Evolutionary conservation across 139 green algal genomes (phyloP).

Genomic region (Chloropicon primus): DNA sequence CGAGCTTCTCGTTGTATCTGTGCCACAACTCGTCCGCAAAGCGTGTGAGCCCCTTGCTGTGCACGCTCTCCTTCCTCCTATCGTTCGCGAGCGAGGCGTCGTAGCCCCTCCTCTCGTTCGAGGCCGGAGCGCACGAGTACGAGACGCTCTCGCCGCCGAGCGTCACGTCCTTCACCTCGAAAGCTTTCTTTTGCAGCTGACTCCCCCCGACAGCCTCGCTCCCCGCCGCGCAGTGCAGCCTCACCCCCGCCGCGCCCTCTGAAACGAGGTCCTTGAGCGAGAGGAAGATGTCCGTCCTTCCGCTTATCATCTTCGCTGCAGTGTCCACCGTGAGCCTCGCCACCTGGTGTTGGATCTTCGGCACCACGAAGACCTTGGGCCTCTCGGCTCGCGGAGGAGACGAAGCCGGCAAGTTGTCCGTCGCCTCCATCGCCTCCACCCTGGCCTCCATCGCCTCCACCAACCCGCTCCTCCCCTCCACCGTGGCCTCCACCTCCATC

Average conservation of each 20-base stretch:
- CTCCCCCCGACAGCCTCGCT: too few relatives aligned
- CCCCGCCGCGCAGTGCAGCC: not conserved
- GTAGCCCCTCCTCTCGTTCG: too few relatives aligned
- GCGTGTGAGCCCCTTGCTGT: not conserved
- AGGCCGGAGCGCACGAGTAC: not conserved
- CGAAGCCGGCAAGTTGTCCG: too few relatives aligned
- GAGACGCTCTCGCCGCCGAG: not conserved
- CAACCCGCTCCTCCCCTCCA: not conserved
- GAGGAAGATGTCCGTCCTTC: not conserved
- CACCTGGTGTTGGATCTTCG: not conserved
- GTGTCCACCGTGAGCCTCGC: not conserved
- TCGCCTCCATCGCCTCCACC: not conserved
- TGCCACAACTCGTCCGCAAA: not conserved
- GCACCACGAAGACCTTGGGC: not conserved
- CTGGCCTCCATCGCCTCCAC: not conserved
- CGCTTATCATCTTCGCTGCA: not conserved
- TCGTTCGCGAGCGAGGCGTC: not conserved
- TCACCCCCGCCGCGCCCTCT: not conserved
- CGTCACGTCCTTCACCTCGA: not conserved
- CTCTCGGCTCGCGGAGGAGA: too few relatives aligned
- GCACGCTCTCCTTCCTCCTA: not conserved
- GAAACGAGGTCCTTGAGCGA: not conserved
- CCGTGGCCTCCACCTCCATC: not conserved
- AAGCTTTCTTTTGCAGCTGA: not conserved
- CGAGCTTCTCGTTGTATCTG: not conserved